Evolutionary conservation across 768 basidiomycete species (phyloP), one percentile per base, ranked within the genome.

Genomic region (Panellus pusillus): DNA sequence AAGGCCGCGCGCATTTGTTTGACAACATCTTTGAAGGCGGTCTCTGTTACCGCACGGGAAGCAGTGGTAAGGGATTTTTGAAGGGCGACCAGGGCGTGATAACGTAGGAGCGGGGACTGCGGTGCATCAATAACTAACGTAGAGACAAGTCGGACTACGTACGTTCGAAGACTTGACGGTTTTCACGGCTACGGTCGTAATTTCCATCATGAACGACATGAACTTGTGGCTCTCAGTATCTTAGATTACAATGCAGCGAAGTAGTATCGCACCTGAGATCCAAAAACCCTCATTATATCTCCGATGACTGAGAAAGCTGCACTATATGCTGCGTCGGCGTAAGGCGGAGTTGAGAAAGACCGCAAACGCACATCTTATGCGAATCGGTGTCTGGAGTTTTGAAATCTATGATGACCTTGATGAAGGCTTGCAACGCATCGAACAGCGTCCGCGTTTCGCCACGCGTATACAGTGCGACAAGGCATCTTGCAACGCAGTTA

Each of bases 161-260:
- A 91, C 93, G 61, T 73, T 79, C 29, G 91, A 93, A 9, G 86
- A 82, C 56, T 81, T 88, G 61, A 81, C 78, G 0, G 86, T 81
- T 66, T 85, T 92, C 39, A 91, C 68, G 0, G 86, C 76, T 0
- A 83, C 74, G 1, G 77, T 72, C 17, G 82, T 73, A 31, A 95
- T 89, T 66, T 98, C 96, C 27, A 86, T 80, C 84, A 95, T 88
- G 61, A 94, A 89, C 0, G 94, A 97, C 94, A 98, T 96, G 66
- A 94, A 85, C 92, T 98, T 32, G 11, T 38, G 14, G 19, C 55
- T 18, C 44, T 52, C 28, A 56, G 47, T 6, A 35, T 27, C 12
- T 32, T 15, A 24, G 4, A 6, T n/a, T 13, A 31, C 3, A 35
- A 28, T 12, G 9, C 19, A 28, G n/a, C 32, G 40, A 14, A 29